Percentiles rank a stretch among this genome's conserved stretches.
Conservation (phyloP, 306 rosid genomes). For the Biancaea sappan region DNA sequence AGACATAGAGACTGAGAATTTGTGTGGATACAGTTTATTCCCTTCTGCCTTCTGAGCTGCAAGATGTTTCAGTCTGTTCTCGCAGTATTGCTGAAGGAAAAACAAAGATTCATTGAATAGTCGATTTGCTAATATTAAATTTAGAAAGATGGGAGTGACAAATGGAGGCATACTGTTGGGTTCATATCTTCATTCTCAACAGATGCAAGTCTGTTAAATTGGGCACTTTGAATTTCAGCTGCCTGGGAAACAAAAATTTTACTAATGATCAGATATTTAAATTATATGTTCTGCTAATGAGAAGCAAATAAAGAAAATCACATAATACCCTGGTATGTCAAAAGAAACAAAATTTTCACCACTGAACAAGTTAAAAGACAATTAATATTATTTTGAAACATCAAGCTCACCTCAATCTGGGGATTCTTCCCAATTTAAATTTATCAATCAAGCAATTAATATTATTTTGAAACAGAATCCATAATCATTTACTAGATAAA, state of each 20-base stretch:
- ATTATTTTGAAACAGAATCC: no score
- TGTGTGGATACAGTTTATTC: conserved; percentile 78
- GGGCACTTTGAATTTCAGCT: conserved; percentile 46
- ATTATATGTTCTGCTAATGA: not conserved
- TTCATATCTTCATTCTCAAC: conserved; percentile 84
- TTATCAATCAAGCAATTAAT: not conserved
- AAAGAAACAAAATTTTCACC: not conserved
- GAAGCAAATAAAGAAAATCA: not conserved
- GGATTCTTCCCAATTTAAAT: no score
- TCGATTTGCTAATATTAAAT: not conserved
- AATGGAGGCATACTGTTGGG: conserved; percentile 60
- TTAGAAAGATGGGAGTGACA: not conserved
- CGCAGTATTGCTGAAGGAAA: conserved; percentile 71
- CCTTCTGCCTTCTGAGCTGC: conserved; percentile 54
- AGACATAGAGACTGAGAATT: conserved; percentile 60
- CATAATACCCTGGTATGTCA: not conserved
- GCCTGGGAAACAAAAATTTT: conserved; percentile 48
- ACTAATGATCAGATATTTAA: not conserved
- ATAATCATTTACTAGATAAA: no score
- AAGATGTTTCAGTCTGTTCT: conserved; percentile 74
- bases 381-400: no score
- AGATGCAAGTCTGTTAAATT: conserved; percentile 53
- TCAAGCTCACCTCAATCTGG: no score
- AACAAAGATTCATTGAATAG: conserved; percentile 2
- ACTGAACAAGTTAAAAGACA: not conserved